These are phyloP conservation scores for Arxiozyma slooffiae DNA, from an alignment of 1,139 yeast genomes.

Conservation along the genomic window DNA sequence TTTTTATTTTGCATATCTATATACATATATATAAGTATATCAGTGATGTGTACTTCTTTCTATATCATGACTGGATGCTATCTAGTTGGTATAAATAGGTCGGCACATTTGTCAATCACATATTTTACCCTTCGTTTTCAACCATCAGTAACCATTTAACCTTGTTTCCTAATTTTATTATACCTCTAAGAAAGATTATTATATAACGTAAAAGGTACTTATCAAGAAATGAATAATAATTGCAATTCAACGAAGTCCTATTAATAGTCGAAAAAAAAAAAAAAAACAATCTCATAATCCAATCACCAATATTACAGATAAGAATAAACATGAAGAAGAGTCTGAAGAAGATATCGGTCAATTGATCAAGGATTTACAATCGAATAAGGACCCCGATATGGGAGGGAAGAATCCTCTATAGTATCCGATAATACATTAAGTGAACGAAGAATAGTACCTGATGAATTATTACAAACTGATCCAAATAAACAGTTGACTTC, in stretches of 20 bases:
- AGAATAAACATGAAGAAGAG: background rate
- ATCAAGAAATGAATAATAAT: background rate
- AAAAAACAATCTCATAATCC: background rate
- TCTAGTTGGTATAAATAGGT: background rate
- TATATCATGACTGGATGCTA: background rate
- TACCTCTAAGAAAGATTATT: background rate
- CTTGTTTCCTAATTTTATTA: background rate
- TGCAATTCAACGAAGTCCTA: background rate
- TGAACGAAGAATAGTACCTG: constrained; percentile 60
- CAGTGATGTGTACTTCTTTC: background rate
- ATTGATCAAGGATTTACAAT: constrained; percentile 77
- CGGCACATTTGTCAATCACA: background rate
- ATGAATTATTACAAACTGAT: constrained; percentile 78
- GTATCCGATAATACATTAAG: constrained; percentile 32
- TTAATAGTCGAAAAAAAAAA: background rate
- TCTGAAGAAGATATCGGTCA: constrained; percentile 72
- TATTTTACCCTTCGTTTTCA: background rate
- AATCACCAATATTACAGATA: background rate
- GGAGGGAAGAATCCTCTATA: constrained; percentile 36
- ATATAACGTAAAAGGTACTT: background rate
- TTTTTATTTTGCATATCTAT: too few relatives aligned
- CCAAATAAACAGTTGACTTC: constrained; percentile 65
- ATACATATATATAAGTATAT: background rate
- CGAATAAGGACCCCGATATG: constrained; percentile 54
- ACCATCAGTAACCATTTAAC: background rate